Evolutionary conservation across 306 rosid species (phyloP), one percentile per base, ranked within the genome.

Genomic region (Arachis hypogaea): DNA sequence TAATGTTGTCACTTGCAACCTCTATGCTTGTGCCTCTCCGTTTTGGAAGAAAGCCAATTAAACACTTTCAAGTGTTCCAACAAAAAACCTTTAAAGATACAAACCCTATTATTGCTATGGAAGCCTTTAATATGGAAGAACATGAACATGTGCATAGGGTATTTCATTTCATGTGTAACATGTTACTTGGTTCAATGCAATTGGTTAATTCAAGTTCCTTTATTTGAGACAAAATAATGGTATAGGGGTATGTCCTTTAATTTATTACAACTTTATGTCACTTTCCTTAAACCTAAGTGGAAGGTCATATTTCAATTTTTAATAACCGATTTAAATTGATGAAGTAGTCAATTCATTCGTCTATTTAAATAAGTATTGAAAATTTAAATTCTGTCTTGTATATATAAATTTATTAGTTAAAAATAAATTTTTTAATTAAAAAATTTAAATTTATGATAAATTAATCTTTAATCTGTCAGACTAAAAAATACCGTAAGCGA

Each of bases 221-320:
- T 3, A 8, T 68, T 80, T 75, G 59, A 36, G 59, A 74, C 69
- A 69, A 49, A 59, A 64, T 64, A 42, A 68, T 62, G 36, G 2
- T 11, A n/a, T 46, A 33, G 38, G 38, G 44, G 47, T 59, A 58
- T 11, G 7, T 36, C 7, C 36, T 46, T 57, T 22, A 22, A 22
- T 22, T 22, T 33, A 33, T 33, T 67, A 11, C 55, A 49, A 49
- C 55, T 11, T 52, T 52, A 1, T 14, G 42, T 59, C 77, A 63
- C 52, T 16, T 7, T 2, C 29, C 64, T 6, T 6, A 50, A 55
- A 44, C 38, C 56, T 69, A 56, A 54, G 51, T 49, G 72, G 58
- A 60, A 47, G 43, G 60, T n/a, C 38, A 33, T 22, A 22, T 4
- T 33, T 33, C 38, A 33, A 58, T 22, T 38, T 45, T 18, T 6